phyloP scores from a whole-genome alignment of 208 protist species.

The Dictyostelium gargantuum region DNA sequence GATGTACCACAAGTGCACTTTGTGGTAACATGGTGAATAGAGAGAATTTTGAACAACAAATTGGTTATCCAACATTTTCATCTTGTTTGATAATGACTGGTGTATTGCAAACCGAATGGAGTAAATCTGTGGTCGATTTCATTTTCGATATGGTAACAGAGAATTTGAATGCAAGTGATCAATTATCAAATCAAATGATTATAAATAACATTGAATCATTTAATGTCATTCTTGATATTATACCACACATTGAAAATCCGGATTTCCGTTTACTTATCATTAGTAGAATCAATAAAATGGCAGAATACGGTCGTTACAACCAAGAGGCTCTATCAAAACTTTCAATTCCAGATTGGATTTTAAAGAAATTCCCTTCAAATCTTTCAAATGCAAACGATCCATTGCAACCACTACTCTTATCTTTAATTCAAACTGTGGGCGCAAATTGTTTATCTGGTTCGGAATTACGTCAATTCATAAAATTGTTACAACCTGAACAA shows the following conservation, averaged over 20 bases:
- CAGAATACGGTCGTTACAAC: slow-evolving; percentile 33
- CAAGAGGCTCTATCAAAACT: slow-evolving; percentile 45
- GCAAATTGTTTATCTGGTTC: slow-evolving; percentile 50
- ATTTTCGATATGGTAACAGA: slow-evolving; percentile 59
- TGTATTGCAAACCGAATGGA: background rate
- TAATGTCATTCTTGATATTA: slow-evolving; percentile 23
- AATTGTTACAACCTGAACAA: slow-evolving; percentile 24
- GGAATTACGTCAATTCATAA: slow-evolving; percentile 25
- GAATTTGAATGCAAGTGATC: slow-evolving; percentile 6
- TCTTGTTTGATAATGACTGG: slow-evolving; percentile 1
- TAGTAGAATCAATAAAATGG: slow-evolving; percentile 25
- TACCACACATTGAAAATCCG: slow-evolving; percentile 4
- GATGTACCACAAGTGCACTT: slow-evolving; percentile 17
- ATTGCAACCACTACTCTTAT: slow-evolving; percentile 8
- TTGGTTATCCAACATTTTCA: slow-evolving; percentile 49
- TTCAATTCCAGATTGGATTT: slow-evolving; percentile 54
- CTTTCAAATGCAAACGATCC: slow-evolving; percentile 18
- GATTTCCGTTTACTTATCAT: slow-evolving; percentile 6
- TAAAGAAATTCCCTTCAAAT: slow-evolving; percentile 1
- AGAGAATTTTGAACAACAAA: slow-evolving; percentile 48
- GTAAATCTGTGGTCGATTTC: background rate
- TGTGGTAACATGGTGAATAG: background rate
- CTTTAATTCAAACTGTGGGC: slow-evolving; percentile 40
- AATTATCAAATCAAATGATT: background rate
- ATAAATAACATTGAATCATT: slow-evolving; percentile 48